Evolutionary conservation across 257 asterid species (phyloP), one percentile per base, ranked within the genome.

Genomic region (Ajuga chamaepitys): DNA sequence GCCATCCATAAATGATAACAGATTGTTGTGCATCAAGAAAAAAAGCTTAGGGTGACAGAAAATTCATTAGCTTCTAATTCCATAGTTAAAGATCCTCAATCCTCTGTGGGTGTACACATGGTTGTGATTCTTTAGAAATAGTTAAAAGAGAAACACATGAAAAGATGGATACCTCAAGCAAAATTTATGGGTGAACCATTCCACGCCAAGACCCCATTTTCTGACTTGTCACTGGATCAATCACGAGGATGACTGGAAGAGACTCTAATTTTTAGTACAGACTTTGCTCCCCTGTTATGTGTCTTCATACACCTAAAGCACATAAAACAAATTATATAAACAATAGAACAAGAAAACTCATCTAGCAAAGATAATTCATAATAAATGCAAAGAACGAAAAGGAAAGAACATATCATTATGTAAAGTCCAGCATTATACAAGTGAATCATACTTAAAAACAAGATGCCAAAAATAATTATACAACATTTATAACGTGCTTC

Each of bases 221-320:
- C 74, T 94, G 99, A 59, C 99, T 96, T 4, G 98, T 90, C 58
- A 94, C 76, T 18, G 99, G 97, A 79, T 94, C 99, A 74, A 94
- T 68, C 70, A 94, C 83, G 64, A 94, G 70, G 62, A 90, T 74
- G 24, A 87, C 95, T 22, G 99, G 99, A 65, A 78, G 73, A 53
- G 90, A 78, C 60, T 90, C 95, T 73, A 94, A 60, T 76, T 79
- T 94, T 83, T 94, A 94, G 91, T 94, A 67, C 95, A 88, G 16
- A 94, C 95, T 74, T 94, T 94, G 76, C 95, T 94, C 67, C 99
- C 99, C 75, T 94, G 95, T 82, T 94, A 96, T 13, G 95, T 80
- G 45, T 94, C 98, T n/a, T 90, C 92, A 54, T 90, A 83, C 22
- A 88, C 88, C 99, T 94, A 62, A 32, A 41, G 40, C 64, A 44